Base-by-base conservation (phyloP, 306 rosid genomes). In the Rubus idaeus region DNA sequence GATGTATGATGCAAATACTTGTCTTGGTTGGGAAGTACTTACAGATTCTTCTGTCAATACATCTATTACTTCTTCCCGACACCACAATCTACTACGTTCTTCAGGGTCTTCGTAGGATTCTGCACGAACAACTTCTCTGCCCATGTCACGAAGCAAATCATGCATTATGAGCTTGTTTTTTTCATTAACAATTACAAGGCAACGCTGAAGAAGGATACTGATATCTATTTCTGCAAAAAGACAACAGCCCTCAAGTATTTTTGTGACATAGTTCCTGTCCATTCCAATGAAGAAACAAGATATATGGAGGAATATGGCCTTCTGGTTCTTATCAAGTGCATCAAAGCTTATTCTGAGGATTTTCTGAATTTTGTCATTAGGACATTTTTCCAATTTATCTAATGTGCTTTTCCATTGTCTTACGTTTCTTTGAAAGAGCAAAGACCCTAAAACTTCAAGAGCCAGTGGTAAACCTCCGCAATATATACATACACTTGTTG, bases 391-490 rank as follows among this genome's bases (percentile, higher is more conserved):
- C 52, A 47, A 47, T 47, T 47, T 47, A 3, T 47, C 3, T 4
- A 47, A 2, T 47, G 14, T 12, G 16, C 52, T 10, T 1, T 47
- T 3, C 52, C 52, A 47, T 6, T 74, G 78, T 3, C 8, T 0
- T 62, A 5, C 8, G 0, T 40, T 62, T 40, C 87, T 77, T 1
- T 56, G 42, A 3, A 0, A 41, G 3, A 87, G 73, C 17, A 74
- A 80, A 45, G 86, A 87, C 0, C 90, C 90, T 62, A 74, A 53
- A 1, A 75, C 76, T 72, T 82, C 70, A 41, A 82, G 85, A 13
- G 88, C 90, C 16, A 87, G 16, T 10, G 90, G 90, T 2, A 87
- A 14, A 30, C 90, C 88, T 6, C 80, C 68, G 53, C 74, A 77
- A 8, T 75, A 82, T 35, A 64, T 1, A 45, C 72, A 68, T 0